Base-by-base conservation (phyloP, 2,329 filamentous ascomycete species). In the Pestalotiopsis sp. region DNA sequence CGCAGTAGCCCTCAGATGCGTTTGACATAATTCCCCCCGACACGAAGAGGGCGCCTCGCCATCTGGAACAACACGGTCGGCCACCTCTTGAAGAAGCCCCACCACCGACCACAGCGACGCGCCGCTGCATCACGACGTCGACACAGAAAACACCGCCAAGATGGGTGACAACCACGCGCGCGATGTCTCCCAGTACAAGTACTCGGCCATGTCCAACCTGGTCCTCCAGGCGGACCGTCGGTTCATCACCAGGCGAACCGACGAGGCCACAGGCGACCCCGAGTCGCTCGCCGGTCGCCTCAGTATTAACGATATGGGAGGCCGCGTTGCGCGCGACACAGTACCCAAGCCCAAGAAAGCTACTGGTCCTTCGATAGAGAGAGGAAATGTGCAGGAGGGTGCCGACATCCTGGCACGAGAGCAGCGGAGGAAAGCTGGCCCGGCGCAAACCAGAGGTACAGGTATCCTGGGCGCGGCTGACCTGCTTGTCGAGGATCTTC, bases 171-270 rank as follows among this genome's bases (percentile, higher is more conserved):
- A 73, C 81, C 86, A 89, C 81, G 86, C 91, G 78, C 89, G 89
- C 82, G 90, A 96, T 92, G 93, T 97, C 77, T 95, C 94, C 82
- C 95, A 97, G 84, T 98, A 97, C 89, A 98, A 98, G 84, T 97
- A 98, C 89, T 94, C 94, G 90, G 94, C 93, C 82, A 98, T 99
- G 96, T 99, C 96, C 85, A 99, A 99, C 90, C 92, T 99, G 94
- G 96, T 99, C 80, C 93, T 99, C 90, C 96, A 99, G 93, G 95
- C 94, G 85, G 96, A 99, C 86, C 92, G 95, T 84, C 92, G 96
- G 76, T 98, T 99, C 80, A 92, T 97, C 76, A 94, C 94, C 72
- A 91, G 96, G 80, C 91, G 94, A 77, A 94, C 91, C 75, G 95
- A 99, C 82, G 97, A 99, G 84, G 91, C 94, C 72, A 98, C 95